These are phyloP conservation scores for Mycothermus thermophilus DNA, from an alignment of 495 filamentous ascomycete genomes.

Conservation along the genomic window DNA sequence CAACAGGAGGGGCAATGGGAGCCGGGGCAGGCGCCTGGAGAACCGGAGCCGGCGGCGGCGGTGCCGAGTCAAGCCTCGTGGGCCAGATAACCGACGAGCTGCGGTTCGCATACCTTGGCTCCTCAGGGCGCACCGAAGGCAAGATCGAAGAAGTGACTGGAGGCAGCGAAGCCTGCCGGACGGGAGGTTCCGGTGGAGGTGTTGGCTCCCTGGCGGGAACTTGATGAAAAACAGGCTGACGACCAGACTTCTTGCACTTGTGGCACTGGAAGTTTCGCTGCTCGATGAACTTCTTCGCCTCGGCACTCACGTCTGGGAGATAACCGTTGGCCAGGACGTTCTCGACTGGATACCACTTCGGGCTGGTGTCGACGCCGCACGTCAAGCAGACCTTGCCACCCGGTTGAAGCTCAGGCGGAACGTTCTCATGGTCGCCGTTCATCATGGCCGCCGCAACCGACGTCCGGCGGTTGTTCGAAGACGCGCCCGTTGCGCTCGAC, in stretches of 20 bases:
- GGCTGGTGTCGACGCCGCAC: slow-evolving; percentile 46
- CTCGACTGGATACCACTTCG: slow-evolving; percentile 44
- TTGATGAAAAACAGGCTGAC: slow-evolving; percentile 23
- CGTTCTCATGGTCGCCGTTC: slow-evolving; percentile 15
- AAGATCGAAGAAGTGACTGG: slow-evolving; percentile 33
- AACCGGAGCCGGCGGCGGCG: slow-evolving; percentile 4
- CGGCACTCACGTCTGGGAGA: slow-evolving; percentile 22
- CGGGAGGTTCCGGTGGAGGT: slow-evolving; percentile 20
- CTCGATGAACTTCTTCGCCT: slow-evolving; percentile 34
- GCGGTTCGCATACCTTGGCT: slow-evolving; percentile 10
- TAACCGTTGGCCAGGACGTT: slow-evolving; percentile 33
- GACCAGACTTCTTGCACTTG: slow-evolving; percentile 36
- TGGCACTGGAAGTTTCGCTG: slow-evolving; percentile 42
- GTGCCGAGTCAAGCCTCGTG: slow-evolving; percentile 4
- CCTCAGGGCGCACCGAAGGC: slow-evolving; percentile 32
- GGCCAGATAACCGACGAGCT: slow-evolving; percentile 12
- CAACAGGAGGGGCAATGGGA: slow-evolving; percentile 25
- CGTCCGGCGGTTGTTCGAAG: slow-evolving; percentile 21
- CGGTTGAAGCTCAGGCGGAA: slow-evolving; percentile 9
- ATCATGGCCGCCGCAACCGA: slow-evolving; percentile 22
- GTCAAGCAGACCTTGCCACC: slow-evolving; percentile 39
- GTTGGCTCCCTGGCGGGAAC: slow-evolving; percentile 19
- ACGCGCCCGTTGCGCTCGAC: slow-evolving; percentile 4
- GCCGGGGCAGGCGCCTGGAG: slow-evolving; percentile 25
- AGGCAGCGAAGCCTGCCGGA: slow-evolving; percentile 20